phyloP scores from a whole-genome alignment of 2,329 filamentous ascomycete genomes.

The Fusarium albosuccineum region DNA sequence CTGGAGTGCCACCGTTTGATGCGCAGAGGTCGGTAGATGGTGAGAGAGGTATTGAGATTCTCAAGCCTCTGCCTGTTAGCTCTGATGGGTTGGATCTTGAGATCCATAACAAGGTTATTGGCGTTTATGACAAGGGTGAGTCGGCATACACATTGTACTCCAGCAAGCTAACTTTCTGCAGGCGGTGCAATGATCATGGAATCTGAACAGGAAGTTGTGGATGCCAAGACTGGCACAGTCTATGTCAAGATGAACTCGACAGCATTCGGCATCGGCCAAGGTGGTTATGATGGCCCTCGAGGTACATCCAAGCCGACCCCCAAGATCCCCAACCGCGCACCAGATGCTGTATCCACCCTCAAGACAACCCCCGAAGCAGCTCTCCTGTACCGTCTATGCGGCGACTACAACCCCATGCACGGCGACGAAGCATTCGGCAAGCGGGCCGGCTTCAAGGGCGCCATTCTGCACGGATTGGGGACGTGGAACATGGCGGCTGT shows the following conservation, averaged over 20 bases:
- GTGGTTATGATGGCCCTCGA: conserved; percentile 58
- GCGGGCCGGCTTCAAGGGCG: conserved; percentile 59
- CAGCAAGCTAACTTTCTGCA: conserved; percentile 2
- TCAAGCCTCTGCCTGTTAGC: conserved; percentile 52
- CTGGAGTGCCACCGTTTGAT: conserved; percentile 57
- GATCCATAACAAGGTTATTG: conserved; percentile 56
- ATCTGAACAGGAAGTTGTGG: conserved; percentile 54
- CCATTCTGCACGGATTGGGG: conserved; percentile 61
- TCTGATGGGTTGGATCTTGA: conserved; percentile 55
- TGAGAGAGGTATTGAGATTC: conserved; percentile 55
- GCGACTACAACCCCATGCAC: conserved; percentile 64
- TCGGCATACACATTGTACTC: background rate
- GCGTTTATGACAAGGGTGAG: conserved; percentile 59
- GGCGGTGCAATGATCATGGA: conserved; percentile 59
- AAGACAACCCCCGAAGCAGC: conserved; percentile 56
- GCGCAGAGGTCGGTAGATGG: conserved; percentile 57
- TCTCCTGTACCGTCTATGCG: conserved; percentile 59
- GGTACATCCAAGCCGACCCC: conserved; percentile 52
- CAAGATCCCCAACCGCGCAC: conserved; percentile 50
- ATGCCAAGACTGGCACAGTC: conserved; percentile 53
- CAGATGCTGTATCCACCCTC: conserved; percentile 55
- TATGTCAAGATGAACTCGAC: conserved; percentile 56
- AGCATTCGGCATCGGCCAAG: conserved; percentile 60
- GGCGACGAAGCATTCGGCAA: conserved; percentile 57
- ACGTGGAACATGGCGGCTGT: conserved; percentile 63